These are phyloP conservation scores for Coffea humblotiana DNA, from an alignment of 305 asterid species.

Conservation along the genomic window DNA sequence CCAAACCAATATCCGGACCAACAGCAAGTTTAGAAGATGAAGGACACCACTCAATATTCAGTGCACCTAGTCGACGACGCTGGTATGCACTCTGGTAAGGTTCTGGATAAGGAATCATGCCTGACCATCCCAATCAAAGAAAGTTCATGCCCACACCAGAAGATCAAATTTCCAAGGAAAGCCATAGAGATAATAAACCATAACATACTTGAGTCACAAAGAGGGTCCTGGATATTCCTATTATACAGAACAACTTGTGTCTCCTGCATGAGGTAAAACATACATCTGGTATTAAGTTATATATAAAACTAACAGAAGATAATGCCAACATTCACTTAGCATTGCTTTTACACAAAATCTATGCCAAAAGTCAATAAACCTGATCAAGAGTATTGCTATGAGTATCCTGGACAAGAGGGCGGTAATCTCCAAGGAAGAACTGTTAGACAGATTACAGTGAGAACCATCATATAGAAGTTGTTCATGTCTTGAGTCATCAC, in stretches of 20 bases:
- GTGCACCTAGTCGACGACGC: constrained; percentile 83
- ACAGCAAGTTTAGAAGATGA: constrained; percentile 79
- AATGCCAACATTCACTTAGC: constrained; percentile 5
- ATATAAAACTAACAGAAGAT: constrained; percentile 8
- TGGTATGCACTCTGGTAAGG: constrained; percentile 94
- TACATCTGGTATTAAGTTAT: constrained; percentile 19
- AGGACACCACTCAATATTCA: constrained; percentile 95
- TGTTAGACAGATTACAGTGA: constrained; percentile 32
- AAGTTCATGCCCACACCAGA: constrained; percentile 23
- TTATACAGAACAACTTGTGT: constrained; percentile 76
- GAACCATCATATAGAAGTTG: constrained; percentile 4
- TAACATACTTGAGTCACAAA: constrained; percentile 89
- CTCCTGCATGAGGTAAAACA: constrained; percentile 70
- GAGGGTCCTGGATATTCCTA: constrained; percentile 86
- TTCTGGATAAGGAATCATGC: constrained; percentile 97
- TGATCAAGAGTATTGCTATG: constrained; percentile 90
- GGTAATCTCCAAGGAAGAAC: constrained; percentile 99
- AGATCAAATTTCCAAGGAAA: constrained; percentile 21
- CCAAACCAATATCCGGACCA: constrained; percentile 80
- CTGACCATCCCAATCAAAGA: constrained; percentile 44
- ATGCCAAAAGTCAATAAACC: constrained; percentile 44
- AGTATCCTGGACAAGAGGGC: constrained; percentile 80
- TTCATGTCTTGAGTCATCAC: background rate
- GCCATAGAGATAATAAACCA: constrained; percentile 27
- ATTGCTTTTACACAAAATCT: constrained; percentile 10